phyloP scores from a whole-genome alignment of 768 basidiomycete genomes.

The Mycena latifolia region DNA sequence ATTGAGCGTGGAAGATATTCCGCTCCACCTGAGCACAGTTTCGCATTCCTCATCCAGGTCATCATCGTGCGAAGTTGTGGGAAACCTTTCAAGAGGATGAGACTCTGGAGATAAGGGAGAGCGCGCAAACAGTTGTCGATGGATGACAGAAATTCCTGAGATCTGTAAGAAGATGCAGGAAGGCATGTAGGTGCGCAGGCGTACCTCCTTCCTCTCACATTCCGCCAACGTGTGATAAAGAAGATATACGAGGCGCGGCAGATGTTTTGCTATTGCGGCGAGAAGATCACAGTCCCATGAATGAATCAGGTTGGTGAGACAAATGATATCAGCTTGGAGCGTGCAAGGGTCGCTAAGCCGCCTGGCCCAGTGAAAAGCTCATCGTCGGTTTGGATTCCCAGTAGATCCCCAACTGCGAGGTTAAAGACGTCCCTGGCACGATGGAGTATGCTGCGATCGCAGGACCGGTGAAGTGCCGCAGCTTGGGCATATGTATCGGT shows the following conservation, averaged over 20 bases:
- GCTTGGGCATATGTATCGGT: constrained; percentile 13
- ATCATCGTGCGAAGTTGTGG: neutral
- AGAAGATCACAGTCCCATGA: constrained; percentile 12
- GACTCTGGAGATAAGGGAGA: neutral
- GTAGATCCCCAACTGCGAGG: constrained; percentile 1
- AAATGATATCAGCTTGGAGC: constrained; percentile 3
- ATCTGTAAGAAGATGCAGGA: neutral
- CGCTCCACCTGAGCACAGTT: constrained; percentile 7
- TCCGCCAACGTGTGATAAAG: neutral
- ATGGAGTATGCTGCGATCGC: neutral
- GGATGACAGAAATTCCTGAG: neutral
- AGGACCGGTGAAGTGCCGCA: constrained; percentile 12
- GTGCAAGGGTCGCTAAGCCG: constrained; percentile 1
- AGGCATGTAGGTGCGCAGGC: neutral
- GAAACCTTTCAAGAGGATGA: neutral
- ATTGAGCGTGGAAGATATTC: neutral
- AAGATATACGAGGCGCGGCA: neutral
- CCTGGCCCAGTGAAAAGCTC: neutral
- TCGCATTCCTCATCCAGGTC: constrained; percentile 8
- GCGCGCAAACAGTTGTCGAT: neutral
- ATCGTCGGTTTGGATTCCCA: neutral
- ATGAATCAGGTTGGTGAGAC: constrained; percentile 1
- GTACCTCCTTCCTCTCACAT: constrained; percentile 6
- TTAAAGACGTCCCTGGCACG: constrained; percentile 6
- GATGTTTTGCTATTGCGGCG: neutral